These are phyloP conservation scores for Yamadazyma akitaensis DNA, from an alignment of 805 yeast species.

Conservation along the genomic window DNA sequence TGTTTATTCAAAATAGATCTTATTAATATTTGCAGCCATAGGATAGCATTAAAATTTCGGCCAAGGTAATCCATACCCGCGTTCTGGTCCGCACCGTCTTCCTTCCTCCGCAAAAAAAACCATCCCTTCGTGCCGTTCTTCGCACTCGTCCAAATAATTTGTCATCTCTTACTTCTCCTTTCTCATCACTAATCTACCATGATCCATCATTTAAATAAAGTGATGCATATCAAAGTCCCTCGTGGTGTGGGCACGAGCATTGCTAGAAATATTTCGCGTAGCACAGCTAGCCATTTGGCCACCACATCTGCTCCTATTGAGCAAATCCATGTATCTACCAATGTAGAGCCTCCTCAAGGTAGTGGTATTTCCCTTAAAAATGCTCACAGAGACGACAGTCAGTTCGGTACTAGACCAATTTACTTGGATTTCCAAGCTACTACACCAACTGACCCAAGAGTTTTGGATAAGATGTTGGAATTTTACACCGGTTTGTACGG, in stretches of 20 bases:
- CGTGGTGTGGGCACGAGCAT: neutral
- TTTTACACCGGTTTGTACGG: conserved; percentile 93
- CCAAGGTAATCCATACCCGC: too few species aligned
- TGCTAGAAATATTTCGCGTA: neutral
- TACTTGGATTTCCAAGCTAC: conserved; percentile 98
- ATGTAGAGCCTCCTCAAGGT: conserved; percentile 43
- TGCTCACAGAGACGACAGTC: conserved; percentile 43
- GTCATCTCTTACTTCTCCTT: neutral
- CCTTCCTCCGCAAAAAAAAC: neutral
- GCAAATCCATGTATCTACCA: conserved; percentile 14
- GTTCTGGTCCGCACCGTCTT: neutral
- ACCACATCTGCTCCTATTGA: conserved; percentile 5
- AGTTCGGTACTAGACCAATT: conserved; percentile 79
- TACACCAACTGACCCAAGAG: conserved; percentile 97
- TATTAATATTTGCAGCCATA: too few species aligned
- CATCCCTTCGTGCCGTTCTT: neutral
- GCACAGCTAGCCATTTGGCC: conserved; percentile 5
- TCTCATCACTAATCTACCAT: neutral
- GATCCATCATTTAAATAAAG: neutral
- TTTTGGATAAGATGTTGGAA: conserved; percentile 79
- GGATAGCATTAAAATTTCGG: too few species aligned
- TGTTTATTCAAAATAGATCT: too few species aligned
- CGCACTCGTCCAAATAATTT: neutral
- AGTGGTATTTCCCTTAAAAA: conserved; percentile 42
- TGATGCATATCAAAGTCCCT: neutral